phyloP scores from a whole-genome alignment of 2,329 filamentous ascomycete genomes.

The Tolypocladium guangdongense region DNA sequence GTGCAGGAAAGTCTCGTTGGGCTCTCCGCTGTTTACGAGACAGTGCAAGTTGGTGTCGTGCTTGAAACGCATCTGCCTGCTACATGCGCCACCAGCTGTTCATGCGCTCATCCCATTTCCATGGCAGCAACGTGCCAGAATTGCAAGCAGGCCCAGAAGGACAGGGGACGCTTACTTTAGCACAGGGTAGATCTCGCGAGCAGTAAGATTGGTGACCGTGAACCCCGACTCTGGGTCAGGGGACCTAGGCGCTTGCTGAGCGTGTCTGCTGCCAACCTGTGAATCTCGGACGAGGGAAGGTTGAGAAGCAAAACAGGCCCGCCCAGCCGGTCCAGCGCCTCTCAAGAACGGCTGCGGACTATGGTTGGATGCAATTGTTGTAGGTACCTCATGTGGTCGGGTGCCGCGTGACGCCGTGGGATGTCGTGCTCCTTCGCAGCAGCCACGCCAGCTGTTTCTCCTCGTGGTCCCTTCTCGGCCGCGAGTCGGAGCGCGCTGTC shows the following conservation, averaged over 20 bases:
- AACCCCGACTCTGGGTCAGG: background rate
- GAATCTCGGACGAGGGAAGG: background rate
- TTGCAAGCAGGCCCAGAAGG: background rate
- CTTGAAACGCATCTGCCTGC: background rate
- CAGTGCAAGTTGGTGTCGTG: background rate
- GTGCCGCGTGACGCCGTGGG: background rate
- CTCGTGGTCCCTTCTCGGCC: background rate
- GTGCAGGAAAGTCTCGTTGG: background rate
- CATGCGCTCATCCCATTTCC: background rate
- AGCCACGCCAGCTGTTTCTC: background rate
- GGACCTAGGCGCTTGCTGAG: background rate
- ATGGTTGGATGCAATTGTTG: background rate
- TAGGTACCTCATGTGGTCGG: background rate
- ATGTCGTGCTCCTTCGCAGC: background rate
- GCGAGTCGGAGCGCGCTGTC: background rate
- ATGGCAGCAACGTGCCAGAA: background rate
- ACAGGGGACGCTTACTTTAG: background rate
- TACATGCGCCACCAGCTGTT: background rate
- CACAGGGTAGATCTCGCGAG: background rate
- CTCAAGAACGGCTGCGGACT: background rate
- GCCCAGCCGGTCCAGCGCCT: background rate
- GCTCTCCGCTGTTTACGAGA: background rate
- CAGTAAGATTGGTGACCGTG: background rate
- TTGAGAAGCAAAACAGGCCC: background rate
- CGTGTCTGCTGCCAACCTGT: background rate